A percentile compares a stretch with the other conserved stretches of the same genome.
Conservation (phyloP, 768 basidiomycete species). For the Tubosaeta sp. region DNA sequence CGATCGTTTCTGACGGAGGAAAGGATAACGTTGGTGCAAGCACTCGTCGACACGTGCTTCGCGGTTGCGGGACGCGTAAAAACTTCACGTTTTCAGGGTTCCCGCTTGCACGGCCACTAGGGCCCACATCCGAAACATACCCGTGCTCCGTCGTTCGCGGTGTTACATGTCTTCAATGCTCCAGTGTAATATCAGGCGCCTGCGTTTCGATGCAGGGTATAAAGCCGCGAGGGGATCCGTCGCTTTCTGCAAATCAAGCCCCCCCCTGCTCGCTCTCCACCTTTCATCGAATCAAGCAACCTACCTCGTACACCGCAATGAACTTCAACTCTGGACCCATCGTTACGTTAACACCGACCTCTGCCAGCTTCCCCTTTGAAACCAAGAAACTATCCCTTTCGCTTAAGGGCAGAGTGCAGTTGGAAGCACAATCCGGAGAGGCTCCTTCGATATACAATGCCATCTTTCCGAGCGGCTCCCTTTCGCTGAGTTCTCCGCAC, state of each 20-base stretch:
- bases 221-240: constrained; percentile 11
- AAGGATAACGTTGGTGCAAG: constrained; percentile 6
- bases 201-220: constrained; percentile 14
- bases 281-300: neutral
- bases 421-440: constrained; percentile 31
- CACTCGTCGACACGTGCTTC: constrained; percentile 7
- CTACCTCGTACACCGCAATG: constrained; percentile 11
- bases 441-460: constrained; percentile 34
- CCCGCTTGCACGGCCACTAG: constrained; percentile 14
- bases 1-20: constrained; percentile 2
- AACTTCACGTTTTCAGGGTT: constrained; percentile 14
- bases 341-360: constrained; percentile 33
- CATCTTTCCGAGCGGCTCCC: constrained; percentile 36
- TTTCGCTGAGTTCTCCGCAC: constrained; percentile 41
- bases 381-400: constrained; percentile 35
- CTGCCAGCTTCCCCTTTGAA: constrained; percentile 35
- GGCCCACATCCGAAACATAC: constrained; percentile 14
- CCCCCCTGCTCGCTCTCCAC: neutral
- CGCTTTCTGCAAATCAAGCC: neutral
- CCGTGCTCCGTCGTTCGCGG: constrained; percentile 11
- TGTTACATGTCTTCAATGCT: constrained; percentile 4
- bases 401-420: constrained; percentile 25
- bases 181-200: constrained; percentile 1
- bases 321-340: constrained; percentile 26
- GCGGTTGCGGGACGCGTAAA: constrained; percentile 13